Evolutionary conservation across 2,329 filamentous ascomycete genomes (phyloP).

Genomic region (Fusarium paranaense): DNA sequence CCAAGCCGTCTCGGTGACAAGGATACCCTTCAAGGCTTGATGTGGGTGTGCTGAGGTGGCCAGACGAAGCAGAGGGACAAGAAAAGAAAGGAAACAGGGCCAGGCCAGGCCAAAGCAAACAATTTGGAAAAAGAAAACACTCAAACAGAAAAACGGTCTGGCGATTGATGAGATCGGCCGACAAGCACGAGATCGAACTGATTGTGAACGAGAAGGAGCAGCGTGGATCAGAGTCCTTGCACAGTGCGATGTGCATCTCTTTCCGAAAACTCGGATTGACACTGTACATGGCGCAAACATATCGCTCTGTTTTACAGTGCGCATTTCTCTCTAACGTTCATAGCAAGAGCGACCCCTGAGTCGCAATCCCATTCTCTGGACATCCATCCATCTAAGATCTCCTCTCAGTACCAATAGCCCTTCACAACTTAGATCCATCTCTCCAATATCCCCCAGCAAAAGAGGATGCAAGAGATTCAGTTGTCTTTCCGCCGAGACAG

Average conservation of each 20-base stretch:
- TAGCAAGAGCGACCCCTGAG: not conserved
- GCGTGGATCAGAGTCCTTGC: too few relatives aligned
- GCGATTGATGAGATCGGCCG: not conserved
- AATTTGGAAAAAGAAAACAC: not conserved
- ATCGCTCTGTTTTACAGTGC: not conserved
- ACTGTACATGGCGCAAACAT: not conserved
- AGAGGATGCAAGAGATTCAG: not conserved
- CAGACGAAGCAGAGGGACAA: not conserved
- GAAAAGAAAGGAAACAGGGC: not conserved
- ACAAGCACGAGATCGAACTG: not conserved
- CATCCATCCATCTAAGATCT: not conserved
- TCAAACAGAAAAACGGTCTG: not conserved
- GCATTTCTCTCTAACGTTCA: not conserved
- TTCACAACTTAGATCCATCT: not conserved
- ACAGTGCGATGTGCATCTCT: not conserved
- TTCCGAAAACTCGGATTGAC: not conserved
- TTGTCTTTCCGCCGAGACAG: not conserved
- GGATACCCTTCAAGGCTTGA: conserved; percentile 6
- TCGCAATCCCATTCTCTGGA: not conserved
- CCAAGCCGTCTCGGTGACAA: conserved; percentile 15
- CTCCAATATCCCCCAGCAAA: not conserved
- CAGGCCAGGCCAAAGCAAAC: not conserved
- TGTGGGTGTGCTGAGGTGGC: not conserved
- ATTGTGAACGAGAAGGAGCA: not conserved
- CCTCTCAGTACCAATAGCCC: not conserved